phyloP scores from a whole-genome alignment of 139 green algal species.

The Chlamydomonas sphaeroides region DNA sequence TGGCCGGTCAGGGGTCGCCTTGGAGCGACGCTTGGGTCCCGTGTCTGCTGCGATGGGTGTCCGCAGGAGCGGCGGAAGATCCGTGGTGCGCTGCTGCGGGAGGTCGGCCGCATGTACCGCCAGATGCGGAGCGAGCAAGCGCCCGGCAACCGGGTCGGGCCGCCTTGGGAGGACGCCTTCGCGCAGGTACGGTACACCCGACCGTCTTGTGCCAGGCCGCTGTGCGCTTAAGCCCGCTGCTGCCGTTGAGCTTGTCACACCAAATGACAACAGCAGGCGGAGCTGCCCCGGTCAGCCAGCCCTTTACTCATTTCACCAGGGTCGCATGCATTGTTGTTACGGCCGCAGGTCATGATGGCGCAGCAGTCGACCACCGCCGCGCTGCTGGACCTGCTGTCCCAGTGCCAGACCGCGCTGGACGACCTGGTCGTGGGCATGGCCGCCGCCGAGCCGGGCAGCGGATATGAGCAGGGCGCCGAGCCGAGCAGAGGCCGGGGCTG shows the following conservation, averaged over 20 bases:
- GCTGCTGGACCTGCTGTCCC: conserved; percentile 49
- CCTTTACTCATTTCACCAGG: too few species aligned
- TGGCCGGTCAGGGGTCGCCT: too few species aligned
- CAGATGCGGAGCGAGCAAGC: conserved; percentile 15
- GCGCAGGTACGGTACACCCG: conserved; percentile 64
- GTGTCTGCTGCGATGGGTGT: too few species aligned
- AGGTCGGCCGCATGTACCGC: conserved; percentile 60
- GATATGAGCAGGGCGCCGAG: too few species aligned
- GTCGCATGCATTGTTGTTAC: too few species aligned
- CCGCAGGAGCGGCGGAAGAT: conserved; percentile 67
- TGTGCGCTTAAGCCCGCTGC: too few species aligned
- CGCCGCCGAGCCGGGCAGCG: neutral
- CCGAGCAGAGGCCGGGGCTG: neutral
- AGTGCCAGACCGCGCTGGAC: conserved; percentile 23
- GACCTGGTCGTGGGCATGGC: neutral
- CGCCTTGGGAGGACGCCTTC: conserved; percentile 67
- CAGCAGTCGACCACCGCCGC: conserved; percentile 73
- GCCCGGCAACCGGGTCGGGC: neutral
- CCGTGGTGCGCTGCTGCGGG: conserved; percentile 58
- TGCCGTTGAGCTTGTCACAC: too few species aligned
- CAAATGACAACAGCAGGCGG: too few species aligned
- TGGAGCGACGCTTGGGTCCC: too few species aligned
- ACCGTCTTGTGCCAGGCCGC: too few species aligned
- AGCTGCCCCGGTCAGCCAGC: too few species aligned
- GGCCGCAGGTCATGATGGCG: conserved; percentile 65